Evolutionary conservation across 768 basidiomycete species (phyloP), one percentile per base, ranked within the genome.

Genomic region (Russula dissimulans): DNA sequence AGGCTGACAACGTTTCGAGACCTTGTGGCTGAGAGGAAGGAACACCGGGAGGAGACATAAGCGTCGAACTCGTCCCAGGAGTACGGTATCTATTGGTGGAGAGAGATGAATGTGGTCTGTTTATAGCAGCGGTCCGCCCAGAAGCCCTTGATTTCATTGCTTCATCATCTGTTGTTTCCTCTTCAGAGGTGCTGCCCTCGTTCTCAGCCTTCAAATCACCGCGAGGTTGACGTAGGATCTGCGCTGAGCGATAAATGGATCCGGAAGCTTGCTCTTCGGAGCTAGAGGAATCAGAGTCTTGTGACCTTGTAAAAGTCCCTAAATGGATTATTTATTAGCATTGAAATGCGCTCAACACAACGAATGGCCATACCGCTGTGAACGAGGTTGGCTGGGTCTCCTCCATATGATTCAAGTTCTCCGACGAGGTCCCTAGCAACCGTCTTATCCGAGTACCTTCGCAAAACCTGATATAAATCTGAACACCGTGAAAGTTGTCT

Each of bases 401-500:
- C 83, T n/a, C 79, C 80, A 67, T 84, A 91, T 14, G 87, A 82
- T 64, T 87, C 86, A 22, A 94, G 72, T 72, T 94, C 91, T 62
- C 83, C 77, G 12, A 90, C 84, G 39, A 91, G 78, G 66, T 85
- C 81, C 73, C 75, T 81, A 39, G 91, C 89, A 26, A 84, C 75
- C 0, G 89, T 90, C 70, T 86, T 88, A 67, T 91, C 89, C 0
- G 91, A 88, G 67, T 94, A 91, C 70, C 84, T 88, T 62, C 84
- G 78, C 60, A 93, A 74, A 18, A 89, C 85, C 91, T 93, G 41
- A 29, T 38, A 18, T 18, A 17, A 36, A 42, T 31, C 41, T 51
- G 5, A 50, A 39, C 29, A 15, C 34, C 11, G 50, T 31, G 46
- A 5, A 46, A 15, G 12, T 15, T 42, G 38, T 22, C 26, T 15